These are phyloP conservation scores for Edaphochlamys debaryana DNA, from an alignment of 139 green algal species.

Conservation along the genomic window DNA sequence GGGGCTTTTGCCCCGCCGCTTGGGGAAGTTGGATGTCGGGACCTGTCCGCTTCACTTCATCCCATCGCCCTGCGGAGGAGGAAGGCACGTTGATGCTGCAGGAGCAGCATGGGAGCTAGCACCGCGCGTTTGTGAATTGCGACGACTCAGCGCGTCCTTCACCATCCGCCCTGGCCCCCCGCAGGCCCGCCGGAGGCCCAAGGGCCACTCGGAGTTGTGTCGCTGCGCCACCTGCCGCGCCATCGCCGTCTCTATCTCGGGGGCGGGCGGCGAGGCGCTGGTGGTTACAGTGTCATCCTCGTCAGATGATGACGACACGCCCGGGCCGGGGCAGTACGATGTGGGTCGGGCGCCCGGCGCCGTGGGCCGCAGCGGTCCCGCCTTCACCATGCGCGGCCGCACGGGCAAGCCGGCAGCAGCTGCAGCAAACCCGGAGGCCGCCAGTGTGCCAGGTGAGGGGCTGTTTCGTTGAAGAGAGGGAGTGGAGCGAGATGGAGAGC, in stretches of 20 bases:
- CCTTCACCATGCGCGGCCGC: slow-evolving; percentile 50
- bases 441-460: slow-evolving; percentile 20
- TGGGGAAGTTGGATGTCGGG: too few species aligned
- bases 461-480: too few species aligned
- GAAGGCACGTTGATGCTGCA: too few species aligned
- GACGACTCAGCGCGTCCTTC: too few species aligned
- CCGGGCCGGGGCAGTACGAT: slow-evolving; percentile 34
- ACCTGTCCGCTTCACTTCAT: too few species aligned
- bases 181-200: background rate
- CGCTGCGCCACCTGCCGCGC: slow-evolving; percentile 14
- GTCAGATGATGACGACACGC: background rate
- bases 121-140: too few species aligned
- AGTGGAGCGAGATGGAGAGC: too few species aligned
- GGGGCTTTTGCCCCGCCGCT: too few species aligned
- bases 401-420: background rate
- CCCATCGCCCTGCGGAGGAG: too few species aligned
- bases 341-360: background rate
- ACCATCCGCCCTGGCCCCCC: too few species aligned
- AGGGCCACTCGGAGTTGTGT: background rate
- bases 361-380: slow-evolving; percentile 21
- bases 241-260: background rate
- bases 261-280: too few species aligned
- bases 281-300: background rate
- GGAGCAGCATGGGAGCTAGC: too few species aligned
- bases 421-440: slow-evolving; percentile 6